Conservation (phyloP, 164 flowering plant species). For the Tetrastigma voinierianum region DNA sequence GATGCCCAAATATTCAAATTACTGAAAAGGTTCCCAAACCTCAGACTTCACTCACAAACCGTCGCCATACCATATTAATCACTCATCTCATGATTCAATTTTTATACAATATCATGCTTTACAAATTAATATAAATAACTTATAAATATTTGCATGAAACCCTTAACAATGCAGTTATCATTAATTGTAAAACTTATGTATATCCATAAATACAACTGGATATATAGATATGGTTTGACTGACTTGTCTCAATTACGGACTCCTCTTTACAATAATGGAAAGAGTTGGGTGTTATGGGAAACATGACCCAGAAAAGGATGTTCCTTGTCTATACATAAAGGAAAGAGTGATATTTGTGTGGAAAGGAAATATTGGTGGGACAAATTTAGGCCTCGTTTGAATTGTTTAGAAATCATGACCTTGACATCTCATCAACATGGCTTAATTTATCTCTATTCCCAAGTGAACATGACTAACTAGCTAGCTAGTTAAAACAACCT, state of each 20-base stretch:
- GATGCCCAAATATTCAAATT: no score
- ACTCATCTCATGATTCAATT: no score
- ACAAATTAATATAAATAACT: no score
- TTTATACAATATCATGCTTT: no score
- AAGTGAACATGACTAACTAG: conserved; percentile 11
- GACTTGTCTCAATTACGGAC: not conserved
- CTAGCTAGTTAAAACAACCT: not conserved
- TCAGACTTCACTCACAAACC: no score
- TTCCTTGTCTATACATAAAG: conserved; percentile 4
- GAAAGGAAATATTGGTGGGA: conserved; percentile 3
- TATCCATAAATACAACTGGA: no score
- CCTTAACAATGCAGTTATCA: no score
- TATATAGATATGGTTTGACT: no score
- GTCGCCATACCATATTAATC: no score
- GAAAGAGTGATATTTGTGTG: conserved; percentile 1
- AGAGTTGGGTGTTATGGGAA: not conserved
- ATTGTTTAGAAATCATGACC: conserved; percentile 15
- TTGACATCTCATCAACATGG: conserved; percentile 17
- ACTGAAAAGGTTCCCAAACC: no score
- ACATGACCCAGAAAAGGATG: conserved; percentile 4
- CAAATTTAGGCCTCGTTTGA: not conserved
- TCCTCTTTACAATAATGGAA: not conserved
- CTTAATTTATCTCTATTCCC: conserved; percentile 10
- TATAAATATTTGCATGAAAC: no score
- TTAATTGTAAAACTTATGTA: no score